Evolutionary conservation across 345 rosid species (phyloP), one percentile per base, ranked within the genome.

Genomic region (Rhodamnia rubescens): DNA sequence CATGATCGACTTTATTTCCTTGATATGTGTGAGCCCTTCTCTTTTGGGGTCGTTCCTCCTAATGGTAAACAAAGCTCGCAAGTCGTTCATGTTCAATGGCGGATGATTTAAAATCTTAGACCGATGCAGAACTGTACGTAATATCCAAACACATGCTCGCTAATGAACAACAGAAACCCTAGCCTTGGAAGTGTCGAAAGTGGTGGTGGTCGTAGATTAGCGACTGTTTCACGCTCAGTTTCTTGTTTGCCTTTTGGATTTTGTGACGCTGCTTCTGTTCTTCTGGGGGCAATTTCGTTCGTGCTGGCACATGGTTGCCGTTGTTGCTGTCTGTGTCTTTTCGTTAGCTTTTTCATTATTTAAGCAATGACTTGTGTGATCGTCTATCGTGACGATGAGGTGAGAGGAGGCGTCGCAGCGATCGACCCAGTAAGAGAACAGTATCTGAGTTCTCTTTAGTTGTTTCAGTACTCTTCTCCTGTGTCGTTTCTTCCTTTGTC

Each of bases 401-500:
- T 8, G 42, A 51, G 40, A 51, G 36, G 84, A 82, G 84, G 21
- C 44, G 53, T 82, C 44, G 44, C 58, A 52, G 47, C 13, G 84
- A 53, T 29, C 42, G 84, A 27, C 44, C 47, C 11, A 32, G 78
- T 36, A 69, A 69, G 52, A 11, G 52, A 69, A 69, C 78, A 36
- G 78, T 81, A 51, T 82, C 58, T 82, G 84, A 82, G 58, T 82
- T 56, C 54, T 69, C 84, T 83, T 81, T 52, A 84, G 83, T 81
- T 53, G 82, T 80, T 53, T 82, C 84, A 86, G 85, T 80, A 81
- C 83, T 85, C 85, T 86, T 57, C 52, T 85, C 53, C 84, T 69
- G 78, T 40, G 47, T 32, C 10, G 32, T 84, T 83, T 81, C 84
- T 82, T 50, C 82, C 78, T 55, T 85, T 58, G 92, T 90, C 93